Percentiles rank a stretch among this genome's conserved stretches.
Evolutionary conservation across 1,284 basidiomycete genomes (phyloP).

Genomic region (Papiliotrema flavescens): DNA sequence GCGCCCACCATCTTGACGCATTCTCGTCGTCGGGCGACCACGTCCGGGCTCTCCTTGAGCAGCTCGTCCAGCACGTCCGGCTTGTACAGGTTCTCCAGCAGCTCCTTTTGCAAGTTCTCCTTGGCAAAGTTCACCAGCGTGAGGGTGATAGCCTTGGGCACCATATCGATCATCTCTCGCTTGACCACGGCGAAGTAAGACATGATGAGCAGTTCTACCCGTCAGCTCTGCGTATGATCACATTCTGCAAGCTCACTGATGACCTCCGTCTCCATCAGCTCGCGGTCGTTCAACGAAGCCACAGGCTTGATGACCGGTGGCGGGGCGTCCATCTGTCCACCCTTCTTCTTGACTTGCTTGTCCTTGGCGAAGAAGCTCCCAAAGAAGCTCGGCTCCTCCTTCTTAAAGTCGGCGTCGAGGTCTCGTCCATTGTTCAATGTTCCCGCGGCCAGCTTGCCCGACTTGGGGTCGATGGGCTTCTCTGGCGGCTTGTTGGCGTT

Average conservation of each 20-base stretch:
- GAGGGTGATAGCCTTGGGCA: slow-evolving; percentile 92
- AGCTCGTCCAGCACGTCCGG: slow-evolving; percentile 87
- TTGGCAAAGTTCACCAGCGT: slow-evolving; percentile 90
- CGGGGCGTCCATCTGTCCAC: slow-evolving; percentile 82
- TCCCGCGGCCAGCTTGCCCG: slow-evolving; percentile 58
- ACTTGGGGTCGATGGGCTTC: slow-evolving; percentile 64
- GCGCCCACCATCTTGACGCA: slow-evolving; percentile 82
- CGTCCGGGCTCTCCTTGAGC: slow-evolving; percentile 72
- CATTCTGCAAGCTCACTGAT: slow-evolving; percentile 70
- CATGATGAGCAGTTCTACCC: slow-evolving; percentile 80
- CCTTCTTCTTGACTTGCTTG: slow-evolving; percentile 68
- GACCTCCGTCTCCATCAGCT: slow-evolving; percentile 98
- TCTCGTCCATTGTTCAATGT: slow-evolving; percentile 88
- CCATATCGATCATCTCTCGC: slow-evolving; percentile 99
- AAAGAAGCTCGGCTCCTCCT: slow-evolving; percentile 90
- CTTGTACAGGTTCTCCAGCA: slow-evolving; percentile 51
- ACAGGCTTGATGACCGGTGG: slow-evolving; percentile 89
- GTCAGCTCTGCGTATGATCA: slow-evolving; percentile 4
- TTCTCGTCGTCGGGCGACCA: slow-evolving; percentile 70
- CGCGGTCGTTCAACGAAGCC: slow-evolving; percentile 87
- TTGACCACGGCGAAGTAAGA: slow-evolving; percentile 98
- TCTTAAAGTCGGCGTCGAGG: slow-evolving; percentile 82
- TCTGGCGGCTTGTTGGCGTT: slow-evolving; percentile 69
- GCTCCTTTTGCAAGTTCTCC: slow-evolving; percentile 59
- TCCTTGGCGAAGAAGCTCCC: slow-evolving; percentile 79